Percentiles rank a stretch among this genome's conserved stretches.
These are phyloP conservation scores for Graphilbum ipis-grandicollis DNA, from an alignment of 2,329 filamentous ascomycete genomes.

Conservation along the genomic window DNA sequence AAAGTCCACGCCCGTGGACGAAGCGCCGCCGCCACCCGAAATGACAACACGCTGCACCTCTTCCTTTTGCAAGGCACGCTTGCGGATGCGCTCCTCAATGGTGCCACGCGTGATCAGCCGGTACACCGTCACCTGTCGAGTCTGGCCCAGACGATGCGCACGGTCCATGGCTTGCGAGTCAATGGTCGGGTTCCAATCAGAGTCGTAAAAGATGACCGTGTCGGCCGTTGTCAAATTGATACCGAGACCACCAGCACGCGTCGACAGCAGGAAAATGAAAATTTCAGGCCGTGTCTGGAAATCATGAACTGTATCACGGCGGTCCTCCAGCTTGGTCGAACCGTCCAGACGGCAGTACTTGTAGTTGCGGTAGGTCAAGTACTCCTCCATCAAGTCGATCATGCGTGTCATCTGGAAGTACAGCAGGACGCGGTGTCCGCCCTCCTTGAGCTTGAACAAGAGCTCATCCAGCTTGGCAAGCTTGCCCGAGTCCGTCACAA, in stretches of 20 bases:
- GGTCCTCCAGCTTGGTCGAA: constrained; percentile 91
- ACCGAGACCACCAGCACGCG: constrained; percentile 88
- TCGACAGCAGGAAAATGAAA: constrained; percentile 92
- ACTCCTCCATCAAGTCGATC: constrained; percentile 99
- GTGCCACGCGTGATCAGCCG: constrained; percentile 92
- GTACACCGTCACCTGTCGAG: constrained; percentile 89
- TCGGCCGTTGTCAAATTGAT: constrained; percentile 95
- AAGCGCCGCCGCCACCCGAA: constrained; percentile 48
- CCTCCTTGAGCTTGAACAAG: constrained; percentile 77
- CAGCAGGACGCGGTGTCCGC: constrained; percentile 78
- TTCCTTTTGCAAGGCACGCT: constrained; percentile 93
- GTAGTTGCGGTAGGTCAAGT: constrained; percentile 96
- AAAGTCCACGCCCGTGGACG: constrained; percentile 59
- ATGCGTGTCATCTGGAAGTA: constrained; percentile 99
- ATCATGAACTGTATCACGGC: constrained; percentile 87
- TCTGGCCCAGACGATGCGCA: constrained; percentile 93
- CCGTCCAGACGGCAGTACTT: constrained; percentile 95
- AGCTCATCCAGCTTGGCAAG: constrained; percentile 79
- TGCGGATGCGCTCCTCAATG: constrained; percentile 94
- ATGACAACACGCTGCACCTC: constrained; percentile 97
- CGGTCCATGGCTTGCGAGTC: constrained; percentile 98
- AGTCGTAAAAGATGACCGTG: constrained; percentile 99
- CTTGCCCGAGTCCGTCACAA: constrained; percentile 95
- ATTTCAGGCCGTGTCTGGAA: constrained; percentile 92
- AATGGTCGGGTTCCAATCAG: constrained; percentile 98